Percentiles rank a stretch among this genome's conserved stretches.
phyloP scores from a whole-genome alignment of 225 moss, liverwort and hornwort genomes.

The Polytrichum formosum region DNA sequence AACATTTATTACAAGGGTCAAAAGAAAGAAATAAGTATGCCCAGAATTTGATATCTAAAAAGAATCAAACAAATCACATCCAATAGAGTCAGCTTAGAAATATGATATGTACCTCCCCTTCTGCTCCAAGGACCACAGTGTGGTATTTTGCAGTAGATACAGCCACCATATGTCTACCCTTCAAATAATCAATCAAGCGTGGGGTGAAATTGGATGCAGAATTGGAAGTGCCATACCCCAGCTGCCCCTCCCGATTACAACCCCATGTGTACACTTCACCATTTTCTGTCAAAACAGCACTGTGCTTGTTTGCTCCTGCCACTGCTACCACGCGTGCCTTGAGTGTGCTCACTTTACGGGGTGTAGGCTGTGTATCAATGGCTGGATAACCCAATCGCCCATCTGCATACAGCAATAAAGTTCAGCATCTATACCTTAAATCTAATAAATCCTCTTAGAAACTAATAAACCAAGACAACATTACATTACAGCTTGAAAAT shows the following conservation, averaged over 20 bases:
- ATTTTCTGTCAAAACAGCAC: constrained; percentile 82
- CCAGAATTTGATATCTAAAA: not conserved
- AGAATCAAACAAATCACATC: not conserved
- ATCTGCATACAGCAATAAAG: constrained; percentile 49
- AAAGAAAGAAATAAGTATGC: no score
- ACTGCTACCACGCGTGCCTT: constrained; percentile 77
- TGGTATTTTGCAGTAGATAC: constrained; percentile 88
- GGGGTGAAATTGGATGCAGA: constrained; percentile 85
- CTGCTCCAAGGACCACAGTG: constrained; percentile 81
- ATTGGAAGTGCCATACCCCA: constrained; percentile 97
- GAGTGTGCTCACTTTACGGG: constrained; percentile 80
- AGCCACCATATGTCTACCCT: constrained; percentile 72
- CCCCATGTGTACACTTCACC: constrained; percentile 98
- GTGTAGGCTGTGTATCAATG: constrained; percentile 92
- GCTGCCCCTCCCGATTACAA: constrained; percentile 87
- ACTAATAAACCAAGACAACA: not conserved
- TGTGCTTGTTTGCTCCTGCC: constrained; percentile 96
- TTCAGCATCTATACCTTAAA: not conserved
- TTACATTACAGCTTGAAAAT: not conserved
- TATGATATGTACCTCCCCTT: constrained; percentile 69
- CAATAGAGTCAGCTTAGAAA: not conserved
- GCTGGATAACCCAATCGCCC: constrained; percentile 96
- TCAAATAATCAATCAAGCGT: constrained; percentile 78
- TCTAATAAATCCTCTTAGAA: not conserved
- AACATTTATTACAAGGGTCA: no score